Percentiles rank a stretch among this genome's conserved stretches.
phyloP scores from a whole-genome alignment of 495 filamentous ascomycete genomes.

The Stereocaulon alpinum region DNA sequence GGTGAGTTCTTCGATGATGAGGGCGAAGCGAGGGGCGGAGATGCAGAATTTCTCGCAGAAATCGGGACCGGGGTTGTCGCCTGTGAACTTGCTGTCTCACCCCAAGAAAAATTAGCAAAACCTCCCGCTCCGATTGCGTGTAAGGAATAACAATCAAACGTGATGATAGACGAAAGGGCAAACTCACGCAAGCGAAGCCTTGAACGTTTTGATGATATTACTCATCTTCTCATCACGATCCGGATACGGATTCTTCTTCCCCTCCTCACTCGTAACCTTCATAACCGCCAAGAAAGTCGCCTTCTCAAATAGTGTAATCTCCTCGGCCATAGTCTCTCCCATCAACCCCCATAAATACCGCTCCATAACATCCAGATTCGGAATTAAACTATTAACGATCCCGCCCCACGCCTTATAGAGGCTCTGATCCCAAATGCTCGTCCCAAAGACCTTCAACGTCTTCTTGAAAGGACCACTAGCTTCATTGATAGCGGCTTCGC shows the following conservation, averaged over 20 bases:
- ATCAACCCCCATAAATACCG: constrained; percentile 67
- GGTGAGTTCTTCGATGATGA: constrained; percentile 87
- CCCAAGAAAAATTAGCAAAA: constrained; percentile 12
- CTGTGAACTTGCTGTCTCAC: constrained; percentile 31
- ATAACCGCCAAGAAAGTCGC: constrained; percentile 92
- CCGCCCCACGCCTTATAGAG: constrained; percentile 97
- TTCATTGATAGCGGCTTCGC: constrained; percentile 58
- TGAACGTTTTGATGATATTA: constrained; percentile 96
- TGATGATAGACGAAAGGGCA: constrained; percentile 23
- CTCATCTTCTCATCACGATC: constrained; percentile 91
- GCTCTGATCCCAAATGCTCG: constrained; percentile 96
- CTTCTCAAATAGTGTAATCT: constrained; percentile 90
- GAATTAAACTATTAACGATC: constrained; percentile 92
- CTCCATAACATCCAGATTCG: constrained; percentile 85
- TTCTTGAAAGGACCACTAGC: constrained; percentile 60
- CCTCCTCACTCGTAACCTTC: constrained; percentile 61
- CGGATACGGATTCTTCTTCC: constrained; percentile 69
- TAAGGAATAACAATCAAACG: constrained; percentile 33
- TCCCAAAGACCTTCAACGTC: constrained; percentile 63
- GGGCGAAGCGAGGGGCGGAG: constrained; percentile 66
- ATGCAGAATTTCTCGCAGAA: constrained; percentile 58
- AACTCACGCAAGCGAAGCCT: constrained; percentile 58
- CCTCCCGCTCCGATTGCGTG: constrained; percentile 33
- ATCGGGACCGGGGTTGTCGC: constrained; percentile 40
- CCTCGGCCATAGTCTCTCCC: constrained; percentile 76